These are phyloP conservation scores for Gyromitra esculenta DNA, from an alignment of 2,329 filamentous ascomycete species.

Conservation along the genomic window DNA sequence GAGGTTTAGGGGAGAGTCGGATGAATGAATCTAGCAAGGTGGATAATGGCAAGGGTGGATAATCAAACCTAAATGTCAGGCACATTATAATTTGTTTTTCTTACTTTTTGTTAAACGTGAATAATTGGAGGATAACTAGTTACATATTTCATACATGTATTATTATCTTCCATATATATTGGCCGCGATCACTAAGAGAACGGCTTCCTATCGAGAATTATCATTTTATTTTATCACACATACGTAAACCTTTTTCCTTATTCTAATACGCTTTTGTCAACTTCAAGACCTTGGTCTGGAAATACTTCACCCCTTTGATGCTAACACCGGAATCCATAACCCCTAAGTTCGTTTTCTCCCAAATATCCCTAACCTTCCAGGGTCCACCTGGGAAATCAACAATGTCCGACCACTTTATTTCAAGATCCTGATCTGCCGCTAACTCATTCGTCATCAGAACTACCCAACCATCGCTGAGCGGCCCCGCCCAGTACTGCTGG, in stretches of 20 bases:
- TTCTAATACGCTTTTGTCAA: background rate
- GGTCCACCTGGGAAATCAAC: background rate
- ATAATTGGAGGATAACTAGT: background rate
- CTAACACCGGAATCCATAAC: constrained; percentile 20
- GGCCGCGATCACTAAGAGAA: background rate
- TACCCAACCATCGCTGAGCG: constrained; percentile 39
- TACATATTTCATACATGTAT: background rate
- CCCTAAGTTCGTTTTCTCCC: constrained; percentile 42
- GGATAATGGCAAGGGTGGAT: background rate
- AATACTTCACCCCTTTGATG: constrained; percentile 37
- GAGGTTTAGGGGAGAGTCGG: background rate
- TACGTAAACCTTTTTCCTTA: background rate
- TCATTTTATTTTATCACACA: background rate
- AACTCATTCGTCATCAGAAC: constrained; percentile 50
- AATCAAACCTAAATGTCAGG: background rate
- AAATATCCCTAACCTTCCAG: constrained; percentile 50
- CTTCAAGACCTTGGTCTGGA: constrained; percentile 29
- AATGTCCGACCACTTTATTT: constrained; percentile 45
- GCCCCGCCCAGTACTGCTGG: constrained; percentile 58
- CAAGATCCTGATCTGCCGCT: constrained; percentile 25
- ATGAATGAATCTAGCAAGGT: background rate
- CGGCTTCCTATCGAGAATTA: background rate
- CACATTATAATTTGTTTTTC: background rate
- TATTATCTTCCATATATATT: background rate
- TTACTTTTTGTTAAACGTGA: background rate